Percentiles rank a stretch among this genome's conserved stretches.
Conservation (phyloP, 139 green algal genomes). For the Coelastrella sp. region DNA sequence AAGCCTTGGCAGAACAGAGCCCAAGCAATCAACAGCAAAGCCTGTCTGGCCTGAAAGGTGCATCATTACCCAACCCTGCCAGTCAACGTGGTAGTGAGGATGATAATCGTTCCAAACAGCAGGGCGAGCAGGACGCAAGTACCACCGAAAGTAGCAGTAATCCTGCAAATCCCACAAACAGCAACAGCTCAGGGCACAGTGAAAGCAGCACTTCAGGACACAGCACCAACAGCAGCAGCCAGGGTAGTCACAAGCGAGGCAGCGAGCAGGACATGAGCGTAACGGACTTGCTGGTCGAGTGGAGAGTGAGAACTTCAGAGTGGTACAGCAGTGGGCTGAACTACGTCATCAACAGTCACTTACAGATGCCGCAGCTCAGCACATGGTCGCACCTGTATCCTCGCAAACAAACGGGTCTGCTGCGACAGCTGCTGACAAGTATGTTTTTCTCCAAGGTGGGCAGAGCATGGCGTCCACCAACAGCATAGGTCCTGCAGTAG, state of each 20-base stretch:
- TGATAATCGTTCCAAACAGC: no score
- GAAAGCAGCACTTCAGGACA: not conserved
- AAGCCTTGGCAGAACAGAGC: not conserved
- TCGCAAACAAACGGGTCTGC: not conserved
- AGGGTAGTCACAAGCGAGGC: no score
- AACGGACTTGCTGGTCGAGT: slow-evolving; percentile 8
- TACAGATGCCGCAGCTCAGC: not conserved
- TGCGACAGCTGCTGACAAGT: not conserved
- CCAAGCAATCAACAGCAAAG: not conserved
- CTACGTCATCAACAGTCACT: not conserved
- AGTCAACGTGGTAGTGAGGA: no score
- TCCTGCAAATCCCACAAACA: no score
- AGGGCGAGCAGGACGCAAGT: no score
- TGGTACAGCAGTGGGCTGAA: slow-evolving; percentile 1
- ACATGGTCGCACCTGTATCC: slow-evolving; percentile 10
- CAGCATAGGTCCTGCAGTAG: no score
- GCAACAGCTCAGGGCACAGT: no score
- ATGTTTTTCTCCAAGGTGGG: not conserved
- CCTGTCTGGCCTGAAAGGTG: not conserved
- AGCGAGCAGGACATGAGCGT: not conserved
- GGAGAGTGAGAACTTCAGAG: not conserved
- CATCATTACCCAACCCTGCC: no score
- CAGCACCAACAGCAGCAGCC: not conserved
- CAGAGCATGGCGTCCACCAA: not conserved
- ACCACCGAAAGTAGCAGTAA: no score